A percentile compares a stretch with the other conserved stretches of the same genome.
Evolutionary conservation across 2,329 filamentous ascomycete species (phyloP).

Genomic region (Pyricularia sp.): DNA sequence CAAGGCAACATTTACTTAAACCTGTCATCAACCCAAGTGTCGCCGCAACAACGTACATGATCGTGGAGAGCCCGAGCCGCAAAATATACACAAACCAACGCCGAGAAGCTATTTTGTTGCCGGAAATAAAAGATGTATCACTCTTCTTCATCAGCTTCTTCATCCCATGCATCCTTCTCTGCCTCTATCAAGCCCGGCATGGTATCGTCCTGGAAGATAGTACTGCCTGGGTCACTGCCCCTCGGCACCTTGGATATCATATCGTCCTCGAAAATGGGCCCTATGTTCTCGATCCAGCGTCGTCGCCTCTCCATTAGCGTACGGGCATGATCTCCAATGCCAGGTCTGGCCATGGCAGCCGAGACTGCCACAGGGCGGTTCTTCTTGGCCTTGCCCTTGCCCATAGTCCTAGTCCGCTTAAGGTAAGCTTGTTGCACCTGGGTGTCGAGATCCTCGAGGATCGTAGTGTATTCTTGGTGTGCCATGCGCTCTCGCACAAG

Average conservation of each 20-base stretch:
- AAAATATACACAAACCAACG: background rate
- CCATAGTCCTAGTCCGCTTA: constrained; percentile 88
- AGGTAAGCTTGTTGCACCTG: constrained; percentile 94
- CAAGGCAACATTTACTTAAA: no score
- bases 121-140: background rate
- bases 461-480: constrained; percentile 92
- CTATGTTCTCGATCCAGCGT: constrained; percentile 86
- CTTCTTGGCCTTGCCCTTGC: constrained; percentile 81
- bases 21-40: no score
- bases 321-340: constrained; percentile 84
- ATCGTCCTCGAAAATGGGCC: constrained; percentile 81
- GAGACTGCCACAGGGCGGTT: constrained; percentile 34
- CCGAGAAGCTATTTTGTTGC: background rate
- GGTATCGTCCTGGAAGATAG: constrained; percentile 62
- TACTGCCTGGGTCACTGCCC: constrained; percentile 50
- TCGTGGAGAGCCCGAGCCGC: background rate
- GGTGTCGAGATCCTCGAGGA: constrained; percentile 89
- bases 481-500: constrained; percentile 89
- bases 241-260: constrained; percentile 64
- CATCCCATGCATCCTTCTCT: constrained; percentile 75
- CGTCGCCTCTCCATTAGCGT: constrained; percentile 85
- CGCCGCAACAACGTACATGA: background rate
- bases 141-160: constrained; percentile 58
- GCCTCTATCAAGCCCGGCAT: constrained; percentile 68
- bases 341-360: constrained; percentile 55